phyloP scores from a whole-genome alignment of 441 rosid species.

The Sinapis alba region DNA sequence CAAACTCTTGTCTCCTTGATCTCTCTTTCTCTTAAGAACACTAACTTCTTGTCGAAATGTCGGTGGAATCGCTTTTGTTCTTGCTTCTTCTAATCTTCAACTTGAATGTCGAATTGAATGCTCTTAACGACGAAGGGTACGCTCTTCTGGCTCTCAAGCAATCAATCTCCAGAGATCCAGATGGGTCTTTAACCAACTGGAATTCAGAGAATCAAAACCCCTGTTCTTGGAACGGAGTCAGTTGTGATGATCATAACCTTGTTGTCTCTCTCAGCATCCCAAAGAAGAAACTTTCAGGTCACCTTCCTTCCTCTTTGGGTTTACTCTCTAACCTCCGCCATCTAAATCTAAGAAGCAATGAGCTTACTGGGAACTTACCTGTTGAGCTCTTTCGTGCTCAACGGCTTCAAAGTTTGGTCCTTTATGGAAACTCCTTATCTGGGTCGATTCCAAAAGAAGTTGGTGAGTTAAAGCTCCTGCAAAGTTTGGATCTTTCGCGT shows the following conservation, averaged over 20 bases:
- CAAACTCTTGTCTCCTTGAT: slow-evolving; percentile 33
- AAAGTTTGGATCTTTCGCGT: slow-evolving; percentile 72
- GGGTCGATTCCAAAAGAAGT: slow-evolving; percentile 70
- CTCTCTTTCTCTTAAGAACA: slow-evolving; percentile 2
- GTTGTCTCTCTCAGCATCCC: slow-evolving; percentile 83
- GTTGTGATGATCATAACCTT: slow-evolving; percentile 73
- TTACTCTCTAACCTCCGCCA: slow-evolving; percentile 80
- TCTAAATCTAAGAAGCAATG: slow-evolving; percentile 77
- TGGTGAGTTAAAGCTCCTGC: slow-evolving; percentile 68
- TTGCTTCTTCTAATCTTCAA: slow-evolving; percentile 45
- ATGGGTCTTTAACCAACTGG: slow-evolving; percentile 78
- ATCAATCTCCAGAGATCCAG: slow-evolving; percentile 69
- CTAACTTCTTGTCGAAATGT: slow-evolving; percentile 14
- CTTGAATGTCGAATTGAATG: slow-evolving; percentile 43
- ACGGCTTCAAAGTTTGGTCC: slow-evolving; percentile 85
- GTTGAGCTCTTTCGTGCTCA: slow-evolving; percentile 64
- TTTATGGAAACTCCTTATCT: slow-evolving; percentile 80
- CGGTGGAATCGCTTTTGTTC: slow-evolving; percentile 44
- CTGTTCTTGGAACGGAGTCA: slow-evolving; percentile 93
- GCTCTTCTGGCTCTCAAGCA: slow-evolving; percentile 73
- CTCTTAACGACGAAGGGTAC: slow-evolving; percentile 62
- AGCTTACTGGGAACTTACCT: slow-evolving; percentile 69
- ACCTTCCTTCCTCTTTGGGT: slow-evolving; percentile 72
- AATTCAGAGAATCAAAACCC: slow-evolving; percentile 70
- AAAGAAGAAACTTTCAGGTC: slow-evolving; percentile 73